These are phyloP conservation scores for Microcyclosporella mali DNA, from an alignment of 2,329 filamentous ascomycete genomes.

Conservation along the genomic window DNA sequence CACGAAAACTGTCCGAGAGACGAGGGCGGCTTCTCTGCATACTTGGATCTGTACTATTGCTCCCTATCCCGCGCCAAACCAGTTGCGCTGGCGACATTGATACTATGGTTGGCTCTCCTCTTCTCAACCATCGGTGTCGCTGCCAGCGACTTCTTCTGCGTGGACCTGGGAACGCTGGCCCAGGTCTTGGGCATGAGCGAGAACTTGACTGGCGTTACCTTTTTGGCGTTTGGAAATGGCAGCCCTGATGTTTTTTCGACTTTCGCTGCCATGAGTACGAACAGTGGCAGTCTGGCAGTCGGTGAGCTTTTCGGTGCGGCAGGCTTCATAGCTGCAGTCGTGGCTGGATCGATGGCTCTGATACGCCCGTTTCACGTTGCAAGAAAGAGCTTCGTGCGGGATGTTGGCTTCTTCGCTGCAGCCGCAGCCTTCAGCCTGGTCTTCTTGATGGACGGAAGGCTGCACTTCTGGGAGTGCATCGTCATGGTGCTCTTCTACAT, in stretches of 20 bases:
- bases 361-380: conserved; percentile 93
- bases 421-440: conserved; percentile 81
- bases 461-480: conserved; percentile 83
- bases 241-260: conserved; percentile 98
- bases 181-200: conserved; percentile 87
- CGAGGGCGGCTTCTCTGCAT: conserved; percentile 82
- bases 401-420: conserved; percentile 85
- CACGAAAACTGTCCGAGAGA: conserved; percentile 76
- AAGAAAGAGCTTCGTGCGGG: conserved; percentile 80
- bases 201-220: conserved; percentile 91
- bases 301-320: conserved; percentile 93
- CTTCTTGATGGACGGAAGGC: conserved; percentile 75
- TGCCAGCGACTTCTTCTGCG: conserved; percentile 95
- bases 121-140: conserved; percentile 98
- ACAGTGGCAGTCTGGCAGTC: conserved; percentile 93
- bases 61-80: conserved; percentile 60
- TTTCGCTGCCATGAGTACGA: conserved; percentile 94
- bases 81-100: conserved; percentile 70
- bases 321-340: conserved; percentile 91
- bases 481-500: conserved; percentile 87
- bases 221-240: conserved; percentile 93
- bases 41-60: conserved; percentile 90
- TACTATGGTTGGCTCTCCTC: conserved; percentile 77
- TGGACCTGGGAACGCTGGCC: conserved; percentile 91
- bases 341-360: conserved; percentile 93